Base-by-base conservation (phyloP, 2,329 filamentous ascomycete species). In the Paecilomyces niveus region DNA sequence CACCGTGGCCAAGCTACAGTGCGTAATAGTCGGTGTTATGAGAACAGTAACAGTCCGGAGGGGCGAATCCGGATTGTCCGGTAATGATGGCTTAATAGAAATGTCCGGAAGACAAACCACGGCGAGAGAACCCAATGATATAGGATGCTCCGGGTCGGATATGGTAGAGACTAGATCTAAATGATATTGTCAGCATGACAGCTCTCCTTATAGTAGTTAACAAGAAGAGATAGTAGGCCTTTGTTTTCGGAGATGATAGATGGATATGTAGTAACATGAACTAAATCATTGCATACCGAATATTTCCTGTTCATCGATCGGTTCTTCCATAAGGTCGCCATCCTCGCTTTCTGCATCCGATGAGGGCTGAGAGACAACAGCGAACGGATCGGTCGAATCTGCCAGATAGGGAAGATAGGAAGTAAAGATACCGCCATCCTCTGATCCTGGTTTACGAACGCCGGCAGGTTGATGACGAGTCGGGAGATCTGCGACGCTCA, bases 51-150 rank as follows among this genome's bases (percentile, higher is more conserved):
- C 91, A 45, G 83, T 86, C 80, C 87, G 76, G 80, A 92, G 78
- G 83, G 83, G 70, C 70, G 85, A 82, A 8, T 76, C 76, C 9
- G 76, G 79, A 35, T 79, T 79, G 61, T 79, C 78, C 35, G 83
- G 83, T n/a, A 87, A 82, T 6, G 88, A 83, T 54, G 87, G 84
- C 52, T 80, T 80, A 65, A 99, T 90, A 68, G 85, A 82, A 67
- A 99, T 97, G 74, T 99, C 94, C 32, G 89, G 87, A n/a, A 99
- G 85, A 65, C 95, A 97, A 65, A 99, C 92, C 56, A 99, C 94
- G 33, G 92, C 92, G 49, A 99, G 83, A 68, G 94, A 92, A 61
- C 92, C 94, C 54, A 99, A 84, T 2, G 93, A 96, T 56, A 97
- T 85, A 39, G 94, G 94, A 71, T 99, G 94, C 77, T 99, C 94